Percentiles rank a stretch among this genome's conserved stretches.
Conservation (phyloP, 176 grass and related monocot species). For the Guadua angustifolia region DNA sequence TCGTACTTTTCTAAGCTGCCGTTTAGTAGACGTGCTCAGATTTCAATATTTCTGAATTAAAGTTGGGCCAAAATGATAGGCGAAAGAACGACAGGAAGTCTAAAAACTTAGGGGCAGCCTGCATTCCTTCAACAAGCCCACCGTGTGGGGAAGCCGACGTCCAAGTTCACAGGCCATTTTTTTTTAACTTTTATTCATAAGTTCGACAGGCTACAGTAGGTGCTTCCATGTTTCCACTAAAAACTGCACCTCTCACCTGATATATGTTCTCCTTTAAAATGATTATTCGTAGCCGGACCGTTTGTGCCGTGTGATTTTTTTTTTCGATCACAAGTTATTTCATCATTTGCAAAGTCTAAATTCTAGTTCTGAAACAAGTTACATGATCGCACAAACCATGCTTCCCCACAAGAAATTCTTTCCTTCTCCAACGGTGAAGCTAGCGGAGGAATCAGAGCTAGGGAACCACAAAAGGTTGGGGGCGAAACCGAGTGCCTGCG, state of each 20-base stretch:
- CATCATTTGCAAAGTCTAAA: no score
- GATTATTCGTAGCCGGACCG: not conserved
- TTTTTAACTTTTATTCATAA: not conserved
- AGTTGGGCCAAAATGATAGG: not conserved
- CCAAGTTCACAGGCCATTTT: not conserved
- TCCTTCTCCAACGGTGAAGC: no score
- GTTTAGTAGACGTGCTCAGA: no score
- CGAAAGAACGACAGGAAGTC: not conserved
- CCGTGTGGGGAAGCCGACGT: not conserved
- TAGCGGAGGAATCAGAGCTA: not conserved
- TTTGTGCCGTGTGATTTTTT: not conserved
- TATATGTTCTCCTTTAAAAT: not conserved
- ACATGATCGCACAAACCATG: no score
- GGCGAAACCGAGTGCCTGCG: not conserved
- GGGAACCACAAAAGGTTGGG: not conserved
- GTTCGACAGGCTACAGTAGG: not conserved
- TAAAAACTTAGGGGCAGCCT: not conserved
- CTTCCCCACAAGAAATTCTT: no score
- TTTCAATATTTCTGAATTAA: not conserved
- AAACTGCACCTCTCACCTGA: not conserved
- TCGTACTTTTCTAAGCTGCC: no score
- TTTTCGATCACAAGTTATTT: no score
- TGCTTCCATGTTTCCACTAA: not conserved
- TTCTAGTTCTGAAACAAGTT: no score
- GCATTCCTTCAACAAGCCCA: not conserved